Evolutionary conservation across 768 basidiomycete genomes (phyloP).

Genomic region (Tulasnella sp.): DNA sequence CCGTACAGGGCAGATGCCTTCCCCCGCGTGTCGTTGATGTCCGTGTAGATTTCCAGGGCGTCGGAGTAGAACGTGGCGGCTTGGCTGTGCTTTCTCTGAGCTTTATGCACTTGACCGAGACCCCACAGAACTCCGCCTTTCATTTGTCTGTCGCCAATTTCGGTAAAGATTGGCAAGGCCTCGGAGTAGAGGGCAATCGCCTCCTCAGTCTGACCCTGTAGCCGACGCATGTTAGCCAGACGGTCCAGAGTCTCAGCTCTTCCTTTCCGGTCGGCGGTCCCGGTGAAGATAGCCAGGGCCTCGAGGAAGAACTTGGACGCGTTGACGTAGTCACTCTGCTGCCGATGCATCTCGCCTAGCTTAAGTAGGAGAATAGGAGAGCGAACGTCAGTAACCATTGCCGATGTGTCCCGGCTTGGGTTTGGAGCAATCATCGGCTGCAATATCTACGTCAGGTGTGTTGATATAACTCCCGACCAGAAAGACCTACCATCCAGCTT

Average conservation of each 20-base stretch:
- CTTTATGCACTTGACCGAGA: neutral
- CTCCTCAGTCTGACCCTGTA: neutral
- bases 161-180: neutral
- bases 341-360: neutral
- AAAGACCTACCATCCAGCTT: neutral
- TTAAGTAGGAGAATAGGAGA: neutral
- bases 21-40: neutral
- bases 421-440: neutral
- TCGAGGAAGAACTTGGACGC: neutral
- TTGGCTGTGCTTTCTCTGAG: neutral
- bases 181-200: neutral
- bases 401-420: neutral
- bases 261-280: neutral
- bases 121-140: neutral
- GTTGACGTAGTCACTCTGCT: neutral
- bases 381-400: neutral
- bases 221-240: neutral
- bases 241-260: neutral
- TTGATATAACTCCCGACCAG: neutral
- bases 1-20: neutral
- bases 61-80: neutral
- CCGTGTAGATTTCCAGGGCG: neutral
- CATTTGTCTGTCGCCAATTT: neutral
- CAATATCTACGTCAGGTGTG: neutral
- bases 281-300: neutral